Conservation (phyloP, 768 basidiomycete genomes). For the Chalciporus piperatus region DNA sequence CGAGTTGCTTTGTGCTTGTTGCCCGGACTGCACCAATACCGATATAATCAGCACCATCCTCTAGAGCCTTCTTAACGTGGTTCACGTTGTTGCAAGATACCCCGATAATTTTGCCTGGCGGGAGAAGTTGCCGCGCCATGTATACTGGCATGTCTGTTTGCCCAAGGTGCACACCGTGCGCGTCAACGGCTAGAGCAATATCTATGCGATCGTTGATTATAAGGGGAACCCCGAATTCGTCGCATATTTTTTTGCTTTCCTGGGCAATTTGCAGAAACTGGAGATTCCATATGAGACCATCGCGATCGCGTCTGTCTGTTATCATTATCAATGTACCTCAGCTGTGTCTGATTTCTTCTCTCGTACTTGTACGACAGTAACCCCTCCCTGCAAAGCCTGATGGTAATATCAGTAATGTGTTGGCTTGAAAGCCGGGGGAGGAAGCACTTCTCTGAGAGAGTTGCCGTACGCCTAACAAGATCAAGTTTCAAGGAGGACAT, state of each 20-base stretch:
- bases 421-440: background rate
- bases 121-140: slow-evolving; percentile 65
- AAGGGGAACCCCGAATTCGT: slow-evolving; percentile 74
- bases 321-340: slow-evolving; percentile 50
- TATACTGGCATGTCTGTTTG: slow-evolving; percentile 80
- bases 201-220: slow-evolving; percentile 90
- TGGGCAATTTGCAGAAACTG: slow-evolving; percentile 78
- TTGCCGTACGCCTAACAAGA: slow-evolving; percentile 59
- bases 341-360: slow-evolving; percentile 83
- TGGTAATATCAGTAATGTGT: background rate
- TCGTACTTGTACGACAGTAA: slow-evolving; percentile 85
- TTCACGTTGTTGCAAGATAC: slow-evolving; percentile 70
- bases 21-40: slow-evolving; percentile 85
- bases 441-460: slow-evolving; percentile 67
- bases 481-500: slow-evolving; percentile 1
- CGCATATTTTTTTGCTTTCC: slow-evolving; percentile 67
- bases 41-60: slow-evolving; percentile 75
- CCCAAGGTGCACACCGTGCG: slow-evolving; percentile 84
- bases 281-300: too few relatives aligned
- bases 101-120: slow-evolving; percentile 70
- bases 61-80: slow-evolving; percentile 61
- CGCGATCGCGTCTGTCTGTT: too few relatives aligned
- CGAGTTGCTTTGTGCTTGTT: slow-evolving; percentile 76
- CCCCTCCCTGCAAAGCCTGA: slow-evolving; percentile 81
- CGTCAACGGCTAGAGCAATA: slow-evolving; percentile 73